phyloP scores from a whole-genome alignment of 441 rosid species.

The Populus hybrid region DNA sequence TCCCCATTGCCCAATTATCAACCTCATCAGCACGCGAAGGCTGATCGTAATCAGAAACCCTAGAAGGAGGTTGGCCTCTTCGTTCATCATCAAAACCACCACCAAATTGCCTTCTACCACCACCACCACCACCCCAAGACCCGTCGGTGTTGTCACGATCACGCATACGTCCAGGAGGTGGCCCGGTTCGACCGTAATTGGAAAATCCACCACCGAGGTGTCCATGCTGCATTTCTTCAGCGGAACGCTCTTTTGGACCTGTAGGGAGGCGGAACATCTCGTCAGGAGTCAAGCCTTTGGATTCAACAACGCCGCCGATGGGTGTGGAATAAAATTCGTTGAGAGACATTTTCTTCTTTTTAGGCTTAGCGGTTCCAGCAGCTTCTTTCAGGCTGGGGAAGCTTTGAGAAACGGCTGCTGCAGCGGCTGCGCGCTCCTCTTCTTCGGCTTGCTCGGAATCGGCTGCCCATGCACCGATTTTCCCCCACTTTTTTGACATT shows the following conservation, averaged over 20 bases:
- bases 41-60: conserved; percentile 82
- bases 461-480: conserved; percentile 89
- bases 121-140: conserved; percentile 48
- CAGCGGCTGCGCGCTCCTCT: conserved; percentile 57
- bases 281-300: conserved; percentile 56
- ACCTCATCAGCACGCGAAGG: conserved; percentile 82
- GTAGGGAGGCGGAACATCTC: conserved; percentile 86
- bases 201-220: conserved; percentile 84
- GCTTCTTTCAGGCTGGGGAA: conserved; percentile 79
- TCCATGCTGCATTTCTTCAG: conserved; percentile 85
- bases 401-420: conserved; percentile 42
- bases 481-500: conserved; percentile 83
- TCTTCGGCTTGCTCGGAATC: conserved; percentile 77
- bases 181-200: conserved; percentile 51
- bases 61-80: conserved; percentile 57
- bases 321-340: conserved; percentile 44
- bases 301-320: conserved; percentile 16
- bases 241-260: conserved; percentile 82
- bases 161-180: conserved; percentile 35
- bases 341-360: conserved; percentile 78
- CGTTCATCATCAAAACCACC: conserved; percentile 80
- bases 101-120: conserved; percentile 59
- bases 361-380: conserved; percentile 46
- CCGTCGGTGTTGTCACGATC: conserved; percentile 53
- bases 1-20: conserved; percentile 71